Percentiles rank a stretch among this genome's conserved stretches.
These are phyloP conservation scores for Dactylellina drechsleri DNA, from an alignment of 2,329 filamentous ascomycete genomes.

Conservation along the genomic window DNA sequence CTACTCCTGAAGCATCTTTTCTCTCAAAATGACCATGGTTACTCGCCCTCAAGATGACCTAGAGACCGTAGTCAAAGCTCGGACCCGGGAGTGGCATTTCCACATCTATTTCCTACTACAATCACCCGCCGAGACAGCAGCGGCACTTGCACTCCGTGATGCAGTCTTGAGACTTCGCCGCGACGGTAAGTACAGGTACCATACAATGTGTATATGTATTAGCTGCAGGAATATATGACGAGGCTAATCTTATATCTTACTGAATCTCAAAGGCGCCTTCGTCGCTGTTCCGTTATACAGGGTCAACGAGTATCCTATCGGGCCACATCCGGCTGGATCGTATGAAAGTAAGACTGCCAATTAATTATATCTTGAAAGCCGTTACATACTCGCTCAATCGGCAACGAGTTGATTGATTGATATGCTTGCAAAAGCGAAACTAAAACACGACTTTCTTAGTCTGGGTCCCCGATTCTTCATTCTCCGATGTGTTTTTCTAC, in stretches of 20 bases:
- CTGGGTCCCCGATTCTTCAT: conserved; percentile 61
- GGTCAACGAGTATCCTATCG: conserved; percentile 60
- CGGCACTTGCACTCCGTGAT: conserved; percentile 60
- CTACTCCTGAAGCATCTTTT: too few species aligned
- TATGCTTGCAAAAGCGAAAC: background rate
- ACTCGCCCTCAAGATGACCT: conserved; percentile 22
- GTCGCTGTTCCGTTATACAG: conserved; percentile 60
- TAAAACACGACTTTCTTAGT: conserved; percentile 11
- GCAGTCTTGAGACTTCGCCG: conserved; percentile 60
- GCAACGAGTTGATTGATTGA: too few species aligned
- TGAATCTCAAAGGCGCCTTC: conserved; percentile 59
- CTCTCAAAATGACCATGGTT: conserved; percentile 12
- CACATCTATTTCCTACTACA: conserved; percentile 61
- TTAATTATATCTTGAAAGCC: background rate
- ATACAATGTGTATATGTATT: background rate
- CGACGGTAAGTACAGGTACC: conserved; percentile 57
- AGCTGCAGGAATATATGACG: too few species aligned
- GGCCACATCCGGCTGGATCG: conserved; percentile 61
- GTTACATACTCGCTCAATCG: too few species aligned
- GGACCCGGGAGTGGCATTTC: conserved; percentile 59
- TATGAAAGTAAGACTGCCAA: conserved; percentile 60
- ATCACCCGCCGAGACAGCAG: conserved; percentile 60
- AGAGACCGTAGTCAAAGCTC: conserved; percentile 20
- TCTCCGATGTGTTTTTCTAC: conserved; percentile 61
- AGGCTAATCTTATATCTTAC: conserved; percentile 1